phyloP scores from a whole-genome alignment of 345 rosid species.

The Angophora floribunda region DNA sequence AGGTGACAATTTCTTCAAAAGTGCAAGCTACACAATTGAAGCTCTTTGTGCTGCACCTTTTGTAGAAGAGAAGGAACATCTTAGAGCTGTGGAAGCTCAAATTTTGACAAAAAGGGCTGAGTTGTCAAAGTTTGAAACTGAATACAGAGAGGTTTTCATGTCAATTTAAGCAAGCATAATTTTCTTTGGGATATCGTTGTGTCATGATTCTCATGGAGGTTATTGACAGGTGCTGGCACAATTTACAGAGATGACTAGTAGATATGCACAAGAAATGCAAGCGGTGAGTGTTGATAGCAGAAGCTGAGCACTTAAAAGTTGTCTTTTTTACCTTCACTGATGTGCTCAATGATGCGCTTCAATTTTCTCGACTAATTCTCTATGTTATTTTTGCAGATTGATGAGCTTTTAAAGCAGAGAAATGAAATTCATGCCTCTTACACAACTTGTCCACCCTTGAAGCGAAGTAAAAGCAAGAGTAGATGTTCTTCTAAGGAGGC shows the following conservation, averaged over 20 bases:
- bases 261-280: constrained; percentile 94
- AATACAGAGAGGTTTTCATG: constrained; percentile 71
- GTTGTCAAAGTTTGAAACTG: constrained; percentile 83
- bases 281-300: constrained; percentile 35
- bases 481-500: constrained; percentile 50
- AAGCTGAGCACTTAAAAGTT: neutral
- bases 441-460: constrained; percentile 49
- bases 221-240: constrained; percentile 63
- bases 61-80: constrained; percentile 62
- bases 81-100: constrained; percentile 81
- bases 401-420: constrained; percentile 78
- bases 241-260: constrained; percentile 84
- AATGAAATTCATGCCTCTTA: constrained; percentile 78
- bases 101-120: constrained; percentile 82
- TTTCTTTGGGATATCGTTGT: neutral
- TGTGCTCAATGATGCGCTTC: no score
- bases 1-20: constrained; percentile 97
- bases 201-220: neutral
- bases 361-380: neutral
- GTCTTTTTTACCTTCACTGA: neutral
- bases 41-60: constrained; percentile 79
- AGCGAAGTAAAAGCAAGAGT: constrained; percentile 57
- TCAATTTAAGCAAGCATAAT: neutral
- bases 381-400: constrained; percentile 45
- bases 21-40: constrained; percentile 82